Percentiles rank a stretch among this genome's conserved stretches.
Conservation (phyloP, 2,329 filamentous ascomycete species). For the Coleophoma eucalyptorum region DNA sequence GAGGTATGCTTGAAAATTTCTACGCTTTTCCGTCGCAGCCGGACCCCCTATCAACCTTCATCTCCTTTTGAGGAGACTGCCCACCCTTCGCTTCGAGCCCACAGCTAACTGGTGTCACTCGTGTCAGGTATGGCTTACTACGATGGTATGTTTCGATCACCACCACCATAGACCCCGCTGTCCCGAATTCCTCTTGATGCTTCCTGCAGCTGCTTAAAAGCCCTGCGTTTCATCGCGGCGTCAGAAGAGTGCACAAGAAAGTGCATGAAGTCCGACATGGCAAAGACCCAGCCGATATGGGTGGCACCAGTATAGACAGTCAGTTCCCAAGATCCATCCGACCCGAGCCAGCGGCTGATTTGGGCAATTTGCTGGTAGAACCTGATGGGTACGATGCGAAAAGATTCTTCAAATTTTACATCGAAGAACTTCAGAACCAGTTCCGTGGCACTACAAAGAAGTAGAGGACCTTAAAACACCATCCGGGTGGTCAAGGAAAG, state of each 20-base stretch:
- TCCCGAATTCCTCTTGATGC: too few species aligned
- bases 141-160: conserved; percentile 16
- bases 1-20: conserved; percentile 25
- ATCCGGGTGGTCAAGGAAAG: background rate
- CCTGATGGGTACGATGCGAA: conserved; percentile 10
- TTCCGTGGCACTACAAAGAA: conserved; percentile 27
- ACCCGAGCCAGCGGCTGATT: background rate
- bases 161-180: too few species aligned
- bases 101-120: background rate
- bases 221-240: conserved; percentile 48
- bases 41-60: conserved; percentile 4
- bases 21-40: background rate
- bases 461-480: conserved; percentile 7
- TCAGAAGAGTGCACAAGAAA: conserved; percentile 42
- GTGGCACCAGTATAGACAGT: conserved; percentile 42
- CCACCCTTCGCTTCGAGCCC: too few species aligned
- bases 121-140: conserved; percentile 19
- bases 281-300: conserved; percentile 43
- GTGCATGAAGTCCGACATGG: conserved; percentile 35
- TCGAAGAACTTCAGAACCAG: conserved; percentile 47
- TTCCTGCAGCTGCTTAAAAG: conserved; percentile 43
- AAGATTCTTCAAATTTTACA: conserved; percentile 44
- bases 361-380: conserved; percentile 4
- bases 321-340: conserved; percentile 2
- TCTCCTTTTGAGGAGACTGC: too few species aligned